Evolutionary conservation across 768 basidiomycete species (phyloP).

Genomic region (Russula ochroleuca): DNA sequence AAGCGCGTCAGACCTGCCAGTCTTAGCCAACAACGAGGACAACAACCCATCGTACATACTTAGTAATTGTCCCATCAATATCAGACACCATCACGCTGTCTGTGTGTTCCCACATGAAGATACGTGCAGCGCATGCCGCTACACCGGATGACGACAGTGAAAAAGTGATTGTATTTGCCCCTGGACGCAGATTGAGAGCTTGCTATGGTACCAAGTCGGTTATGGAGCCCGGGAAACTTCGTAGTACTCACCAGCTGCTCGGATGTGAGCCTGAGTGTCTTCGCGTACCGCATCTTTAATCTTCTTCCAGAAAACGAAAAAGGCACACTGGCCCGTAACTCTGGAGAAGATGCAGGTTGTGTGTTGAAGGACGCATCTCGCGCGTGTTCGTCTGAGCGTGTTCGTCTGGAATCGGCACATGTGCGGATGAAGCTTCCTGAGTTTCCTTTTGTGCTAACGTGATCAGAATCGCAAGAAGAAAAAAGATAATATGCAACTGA

Average conservation of each 20-base stretch:
- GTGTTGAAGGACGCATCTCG: background rate
- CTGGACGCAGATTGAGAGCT: conserved; percentile 76
- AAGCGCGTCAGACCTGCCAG: conserved; percentile 80
- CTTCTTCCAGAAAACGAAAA: background rate
- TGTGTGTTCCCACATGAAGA: conserved; percentile 94
- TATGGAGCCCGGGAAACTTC: background rate
- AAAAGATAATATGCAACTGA: background rate
- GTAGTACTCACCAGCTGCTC: conserved; percentile 77
- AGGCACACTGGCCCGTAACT: background rate
- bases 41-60: conserved; percentile 46
- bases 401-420: conserved; percentile 5
- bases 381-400: background rate
- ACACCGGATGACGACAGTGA: conserved; percentile 80
- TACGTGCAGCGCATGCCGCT: conserved; percentile 82
- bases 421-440: background rate
- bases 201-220: conserved; percentile 47
- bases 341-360: conserved; percentile 4
- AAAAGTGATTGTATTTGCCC: conserved; percentile 90
- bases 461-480: background rate
- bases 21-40: conserved; percentile 3
- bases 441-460: background rate
- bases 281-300: conserved; percentile 64
- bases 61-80: conserved; percentile 98
- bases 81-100: conserved; percentile 92
- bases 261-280: conserved; percentile 88